These are phyloP conservation scores for Herpotrichia juniperi DNA, from an alignment of 2,329 filamentous ascomycete genomes.

Conservation along the genomic window DNA sequence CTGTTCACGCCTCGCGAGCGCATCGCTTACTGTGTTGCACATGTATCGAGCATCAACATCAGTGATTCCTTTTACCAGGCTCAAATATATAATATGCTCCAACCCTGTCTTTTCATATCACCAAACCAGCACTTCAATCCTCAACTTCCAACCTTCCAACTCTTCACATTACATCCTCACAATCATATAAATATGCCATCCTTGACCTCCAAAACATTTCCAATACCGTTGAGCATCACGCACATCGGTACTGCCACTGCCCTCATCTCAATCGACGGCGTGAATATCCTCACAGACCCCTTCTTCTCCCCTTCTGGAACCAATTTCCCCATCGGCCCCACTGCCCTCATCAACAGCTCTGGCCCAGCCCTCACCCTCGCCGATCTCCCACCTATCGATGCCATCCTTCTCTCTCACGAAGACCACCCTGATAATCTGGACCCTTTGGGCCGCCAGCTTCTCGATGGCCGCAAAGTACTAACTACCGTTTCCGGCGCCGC, in stretches of 20 bases:
- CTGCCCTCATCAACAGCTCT: slow-evolving; percentile 1
- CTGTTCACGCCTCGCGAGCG: too few relatives aligned
- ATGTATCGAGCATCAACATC: too few relatives aligned
- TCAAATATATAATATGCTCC: too few relatives aligned
- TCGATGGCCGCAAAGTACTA: slow-evolving; percentile 55
- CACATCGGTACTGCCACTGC: slow-evolving; percentile 58
- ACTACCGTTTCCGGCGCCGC: slow-evolving; percentile 54
- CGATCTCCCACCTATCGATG: slow-evolving; percentile 54
- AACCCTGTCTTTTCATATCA: too few relatives aligned
- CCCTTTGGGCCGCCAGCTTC: slow-evolving; percentile 50
- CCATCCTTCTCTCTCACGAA: slow-evolving; percentile 58
- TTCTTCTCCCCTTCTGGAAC: slow-evolving; percentile 28
- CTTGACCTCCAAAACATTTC: not conserved
- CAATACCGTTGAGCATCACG: slow-evolving; percentile 44
- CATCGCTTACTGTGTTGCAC: too few relatives aligned
- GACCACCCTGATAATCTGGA: slow-evolving; percentile 60
- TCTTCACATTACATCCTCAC: too few relatives aligned
- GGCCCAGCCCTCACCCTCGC: slow-evolving; percentile 46
- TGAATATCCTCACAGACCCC: slow-evolving; percentile 32
- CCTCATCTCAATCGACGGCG: slow-evolving; percentile 44
- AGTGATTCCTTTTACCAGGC: too few relatives aligned
- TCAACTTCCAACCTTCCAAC: too few relatives aligned
- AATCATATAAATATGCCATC: not conserved
- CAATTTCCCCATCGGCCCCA: slow-evolving; percentile 2
- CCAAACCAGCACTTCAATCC: too few relatives aligned